Evolutionary conservation across 148 eudicot genomes (phyloP), one percentile per base, ranked within the genome.

Genomic region (Selenicereus undatus): DNA sequence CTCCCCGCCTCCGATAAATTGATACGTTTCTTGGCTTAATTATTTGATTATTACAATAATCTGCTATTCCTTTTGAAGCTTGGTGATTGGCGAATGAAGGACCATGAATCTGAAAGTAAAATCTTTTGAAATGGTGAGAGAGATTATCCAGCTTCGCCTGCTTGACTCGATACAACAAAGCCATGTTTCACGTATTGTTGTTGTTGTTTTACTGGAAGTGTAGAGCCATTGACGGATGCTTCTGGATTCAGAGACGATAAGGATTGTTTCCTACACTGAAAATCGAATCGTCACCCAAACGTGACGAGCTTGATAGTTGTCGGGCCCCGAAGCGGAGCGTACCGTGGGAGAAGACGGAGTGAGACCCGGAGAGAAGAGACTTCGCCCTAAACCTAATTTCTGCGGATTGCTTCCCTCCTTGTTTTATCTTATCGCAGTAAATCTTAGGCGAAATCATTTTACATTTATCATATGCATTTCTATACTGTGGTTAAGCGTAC

Each of bases 151-250:
- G 82, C 42, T 83, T 86, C 73, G 77, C 27, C 72, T 85, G 88
- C 88, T 82, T 91, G 81, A 86, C 73, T 81, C 91, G 82, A 73
- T 52, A 26, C 79, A 84, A 76, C 75, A 79, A 78, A 32, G 86
- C 84, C 91, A 89, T 89, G 11, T 64, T 79, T 43, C 30, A 43
- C 36, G 39, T 30, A 52, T 13, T 35, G 22, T 56, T 56, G 18
- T 17, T 56, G 6, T 56, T 64, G 11, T 17, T 9, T 8, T 22
- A 22, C 27, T 64, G 68, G 27, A 64, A 64, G 29, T 64, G 12
- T 64, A 1, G 27, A 5, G 68, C 27, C 68, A 64, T 64, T 7
- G 27, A n/a, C 3, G 27, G 10, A 22, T 6, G 65, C 24, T 22
- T 60, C 65, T 60, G 26, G 65, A 14, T 60, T 60, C n/a, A 21